Base-by-base conservation (phyloP, 2,329 filamentous ascomycete genomes). In the Chalaropsis ovoidea region DNA sequence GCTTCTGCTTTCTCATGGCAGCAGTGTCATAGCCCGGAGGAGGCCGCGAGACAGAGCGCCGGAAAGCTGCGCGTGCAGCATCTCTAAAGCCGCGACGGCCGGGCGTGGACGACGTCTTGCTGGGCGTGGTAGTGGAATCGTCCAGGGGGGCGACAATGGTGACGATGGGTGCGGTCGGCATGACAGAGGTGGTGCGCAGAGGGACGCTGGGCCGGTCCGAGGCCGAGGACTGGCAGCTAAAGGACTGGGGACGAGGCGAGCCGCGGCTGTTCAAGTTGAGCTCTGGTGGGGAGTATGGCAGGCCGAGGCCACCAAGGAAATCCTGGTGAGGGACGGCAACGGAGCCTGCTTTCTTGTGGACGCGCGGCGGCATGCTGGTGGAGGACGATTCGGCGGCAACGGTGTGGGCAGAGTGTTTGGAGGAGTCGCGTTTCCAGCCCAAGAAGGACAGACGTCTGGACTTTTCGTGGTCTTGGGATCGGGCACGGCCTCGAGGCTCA, bases 371-470 rank as follows among this genome's bases (percentile, higher is more conserved):
- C 58, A 65, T 62, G 35, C 22, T 45, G 31, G n/a, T 22, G 15
- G 56, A 54, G 8, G 61, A 45, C n/a, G n/a, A 41, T 58, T 47
- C 47, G 35, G 43, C 11, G 39, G 56, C 39, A n/a, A 31, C 31
- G 15, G 58, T 42, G 58, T 52, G 52, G 52, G 27, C 42, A 39
- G 54, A 58, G 31, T 58, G 54, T 35, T 58, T 54, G 4, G 65
- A 67, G 5, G 61, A 27, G 19, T 67, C 65, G 13, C 65, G 61
- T 24, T 67, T 67, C 65, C 65, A 67, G 5, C 61, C 61, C 31
- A 67, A 54, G 54, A 67, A 67, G 41, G 65, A 67, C 31, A 62
- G 43, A 24, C 65, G 62, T 58, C 61, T 67, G 22, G 62, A 22
- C n/a, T 64, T 64, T 17, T 64, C 62, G 24, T 24, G 58, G 4